These are phyloP conservation scores for Alternaria gansuensis DNA, from an alignment of 2,329 filamentous ascomycete species.

Conservation along the genomic window DNA sequence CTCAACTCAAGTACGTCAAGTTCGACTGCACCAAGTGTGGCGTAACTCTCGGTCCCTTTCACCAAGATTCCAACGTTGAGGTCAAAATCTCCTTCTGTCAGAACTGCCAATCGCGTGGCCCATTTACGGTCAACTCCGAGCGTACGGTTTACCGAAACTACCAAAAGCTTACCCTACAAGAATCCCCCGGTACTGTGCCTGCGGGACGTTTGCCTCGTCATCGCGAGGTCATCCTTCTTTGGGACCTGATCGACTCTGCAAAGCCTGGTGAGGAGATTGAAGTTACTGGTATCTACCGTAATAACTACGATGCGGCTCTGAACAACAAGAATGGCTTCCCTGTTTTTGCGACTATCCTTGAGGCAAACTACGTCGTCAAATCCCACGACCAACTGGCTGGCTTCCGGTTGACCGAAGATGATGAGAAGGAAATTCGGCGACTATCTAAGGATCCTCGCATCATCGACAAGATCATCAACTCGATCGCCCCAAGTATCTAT, in stretches of 20 bases:
- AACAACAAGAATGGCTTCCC: slow-evolving; percentile 99
- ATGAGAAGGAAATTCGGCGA: slow-evolving; percentile 87
- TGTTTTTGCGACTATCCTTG: slow-evolving; percentile 95
- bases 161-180: slow-evolving; percentile 95
- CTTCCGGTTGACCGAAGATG: slow-evolving; percentile 93
- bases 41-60: slow-evolving; percentile 90
- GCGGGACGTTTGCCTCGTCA: slow-evolving; percentile 92
- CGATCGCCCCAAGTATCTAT: slow-evolving; percentile 96
- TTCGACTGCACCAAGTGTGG: slow-evolving; percentile 97
- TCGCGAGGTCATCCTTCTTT: slow-evolving; percentile 92
- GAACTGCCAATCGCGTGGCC: slow-evolving; percentile 92
- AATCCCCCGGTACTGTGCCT: slow-evolving; percentile 95
- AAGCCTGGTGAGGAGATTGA: slow-evolving; percentile 99
- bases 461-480: slow-evolving; percentile 89
- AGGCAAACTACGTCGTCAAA: slow-evolving; percentile 97
- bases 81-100: slow-evolving; percentile 97
- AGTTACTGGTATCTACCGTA: slow-evolving; percentile 94
- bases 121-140: slow-evolving; percentile 94
- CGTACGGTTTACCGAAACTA: slow-evolving; percentile 99
- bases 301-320: slow-evolving; percentile 96
- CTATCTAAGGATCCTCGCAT: slow-evolving; percentile 91
- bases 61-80: slow-evolving; percentile 95
- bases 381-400: slow-evolving; percentile 96
- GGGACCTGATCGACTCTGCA: slow-evolving; percentile 94
- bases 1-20: slow-evolving; percentile 97